Evolutionary conservation across 768 basidiomycete species (phyloP).

Genomic region (Serendipita sp.): DNA sequence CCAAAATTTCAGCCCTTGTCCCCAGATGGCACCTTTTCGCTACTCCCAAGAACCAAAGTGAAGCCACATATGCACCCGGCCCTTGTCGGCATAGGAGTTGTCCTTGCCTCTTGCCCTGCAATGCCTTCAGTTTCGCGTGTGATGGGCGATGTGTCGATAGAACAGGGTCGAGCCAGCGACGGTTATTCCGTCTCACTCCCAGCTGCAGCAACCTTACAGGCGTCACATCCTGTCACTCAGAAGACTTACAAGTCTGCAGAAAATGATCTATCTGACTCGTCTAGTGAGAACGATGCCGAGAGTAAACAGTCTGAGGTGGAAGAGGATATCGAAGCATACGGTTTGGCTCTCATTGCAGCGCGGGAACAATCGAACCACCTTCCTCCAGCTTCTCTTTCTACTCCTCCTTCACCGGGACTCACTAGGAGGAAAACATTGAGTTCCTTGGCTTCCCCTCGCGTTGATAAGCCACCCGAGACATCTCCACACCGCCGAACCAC

Average conservation of each 20-base stretch:
- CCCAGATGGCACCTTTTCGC: constrained; percentile 34
- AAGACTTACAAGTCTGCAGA: constrained; percentile 12
- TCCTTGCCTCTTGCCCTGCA: constrained; percentile 61
- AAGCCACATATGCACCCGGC: constrained; percentile 59
- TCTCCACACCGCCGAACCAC: constrained; percentile 16
- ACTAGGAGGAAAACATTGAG: neutral
- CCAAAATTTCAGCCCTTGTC: constrained; percentile 50
- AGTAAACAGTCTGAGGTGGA: neutral
- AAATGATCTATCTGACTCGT: constrained; percentile 39
- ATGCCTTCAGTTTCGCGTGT: constrained; percentile 60
- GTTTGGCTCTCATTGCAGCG: neutral
- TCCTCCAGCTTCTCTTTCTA: neutral
- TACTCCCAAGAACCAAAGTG: constrained; percentile 45
- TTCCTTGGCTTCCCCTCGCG: constrained; percentile 18
- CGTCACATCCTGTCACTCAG: neutral
- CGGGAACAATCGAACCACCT: neutral
- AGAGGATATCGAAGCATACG: constrained; percentile 1
- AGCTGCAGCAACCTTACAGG: constrained; percentile 9
- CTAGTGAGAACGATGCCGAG: neutral
- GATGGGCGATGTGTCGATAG: constrained; percentile 71
- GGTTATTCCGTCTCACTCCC: constrained; percentile 29
- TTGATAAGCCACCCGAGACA: constrained; percentile 28
- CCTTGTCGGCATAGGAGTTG: constrained; percentile 68
- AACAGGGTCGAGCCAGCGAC: constrained; percentile 71
- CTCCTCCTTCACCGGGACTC: neutral